Evolutionary conservation across 345 rosid genomes (phyloP).

Genomic region (Melastoma malabathricum): DNA sequence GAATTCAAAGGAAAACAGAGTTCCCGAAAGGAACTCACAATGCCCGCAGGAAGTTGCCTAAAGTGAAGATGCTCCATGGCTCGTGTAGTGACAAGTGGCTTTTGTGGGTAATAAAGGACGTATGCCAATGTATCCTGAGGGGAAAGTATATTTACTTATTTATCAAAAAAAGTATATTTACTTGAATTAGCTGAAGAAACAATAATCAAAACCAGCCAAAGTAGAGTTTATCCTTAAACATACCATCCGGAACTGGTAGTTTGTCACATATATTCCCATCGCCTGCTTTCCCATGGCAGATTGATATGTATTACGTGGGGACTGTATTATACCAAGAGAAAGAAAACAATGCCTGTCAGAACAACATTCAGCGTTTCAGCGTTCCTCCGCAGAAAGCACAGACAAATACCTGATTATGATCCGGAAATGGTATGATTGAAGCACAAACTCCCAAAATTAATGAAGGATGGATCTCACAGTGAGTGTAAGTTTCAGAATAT

Average conservation of each 20-base stretch:
- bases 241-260: constrained; percentile 96
- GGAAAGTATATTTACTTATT: neutral
- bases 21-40: constrained; percentile 31
- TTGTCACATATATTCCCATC: constrained; percentile 97
- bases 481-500: constrained; percentile 78
- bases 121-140: constrained; percentile 88
- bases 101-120: constrained; percentile 95
- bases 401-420: constrained; percentile 82
- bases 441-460: constrained; percentile 95
- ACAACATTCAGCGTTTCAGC: too few species aligned
- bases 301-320: constrained; percentile 98
- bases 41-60: constrained; percentile 99
- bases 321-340: constrained; percentile 31
- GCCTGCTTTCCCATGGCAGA: constrained; percentile 99
- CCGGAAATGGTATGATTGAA: constrained; percentile 98
- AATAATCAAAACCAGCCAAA: neutral
- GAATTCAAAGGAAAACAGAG: neutral
- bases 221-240: constrained; percentile 1
- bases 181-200: neutral
- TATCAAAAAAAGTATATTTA: constrained; percentile 3
- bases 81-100: constrained; percentile 94
- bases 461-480: constrained; percentile 98
- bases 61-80: constrained; percentile 99
- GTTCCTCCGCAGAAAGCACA: too few species aligned
- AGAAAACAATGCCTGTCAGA: too few species aligned